Base-by-base conservation (phyloP, 1,139 yeast genomes). In the Hemisphaericaspora xylofermentans region DNA sequence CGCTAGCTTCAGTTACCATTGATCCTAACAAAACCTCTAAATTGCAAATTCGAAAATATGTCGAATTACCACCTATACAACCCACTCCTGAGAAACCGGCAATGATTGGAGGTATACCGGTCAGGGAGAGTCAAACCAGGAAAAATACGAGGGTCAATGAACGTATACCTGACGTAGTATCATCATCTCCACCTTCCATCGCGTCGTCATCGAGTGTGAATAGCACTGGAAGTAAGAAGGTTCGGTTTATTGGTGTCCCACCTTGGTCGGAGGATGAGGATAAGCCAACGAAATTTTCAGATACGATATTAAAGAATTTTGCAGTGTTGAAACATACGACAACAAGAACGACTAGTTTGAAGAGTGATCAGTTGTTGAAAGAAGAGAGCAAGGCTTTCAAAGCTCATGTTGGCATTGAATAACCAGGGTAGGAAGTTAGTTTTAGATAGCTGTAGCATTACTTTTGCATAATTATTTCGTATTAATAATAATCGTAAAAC, bases 301-400 rank as follows among this genome's bases (percentile, higher is more conserved):
- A 66, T 46, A 66, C 68, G 37, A 75, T 77, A 33, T 57, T 78
- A 40, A 67, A 71, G 62, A 72, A 71, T 45, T 72, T 72, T 56
- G 74, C 75, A 0, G 63, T 63, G 14, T 68, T 70, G 43, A 46
- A 58, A 6, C 68, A 71, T 4, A 38, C 35, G 30, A 30, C 48
- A 13, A 39, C 47, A 1, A 47, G 46, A 4, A 43, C 42, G 17
- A 50, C 51, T 17, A 59, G 61, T 45, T 65, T 56, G 47, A 63
- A 63, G 52, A 68, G 72, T 49, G 80, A 76, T 41, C 72, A 67
- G 42, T 51, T 66, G 45, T 61, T 76, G 38, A 73, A 75, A 52
- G 82, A 78, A 49, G 82, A 78, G 51, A 78, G 82, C 43, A 49
- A 72, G 47, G 70, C 71, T n/a, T 76, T 77, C 50, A 67, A 64